Percentiles rank a stretch among this genome's conserved stretches.
phyloP scores from a whole-genome alignment of 805 yeast genomes.

The Candida incommunis region DNA sequence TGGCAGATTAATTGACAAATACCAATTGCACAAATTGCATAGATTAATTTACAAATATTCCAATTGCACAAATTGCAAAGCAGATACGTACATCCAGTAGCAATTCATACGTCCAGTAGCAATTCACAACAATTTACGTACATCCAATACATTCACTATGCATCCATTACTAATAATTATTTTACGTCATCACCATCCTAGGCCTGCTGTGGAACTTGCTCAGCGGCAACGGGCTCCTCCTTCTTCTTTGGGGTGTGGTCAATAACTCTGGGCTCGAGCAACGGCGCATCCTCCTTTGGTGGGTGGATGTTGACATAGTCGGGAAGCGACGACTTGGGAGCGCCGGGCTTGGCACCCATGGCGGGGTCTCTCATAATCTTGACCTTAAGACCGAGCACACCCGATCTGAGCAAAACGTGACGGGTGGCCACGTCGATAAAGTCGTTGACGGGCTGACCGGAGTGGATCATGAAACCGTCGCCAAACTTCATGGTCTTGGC shows the following conservation, averaged over 20 bases:
- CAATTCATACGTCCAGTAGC: too few relatives aligned
- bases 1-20: too few relatives aligned
- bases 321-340: constrained; percentile 53
- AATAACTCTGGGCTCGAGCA: constrained; percentile 61
- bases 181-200: not conserved
- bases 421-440: constrained; percentile 98
- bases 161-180: not conserved
- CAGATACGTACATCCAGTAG: too few relatives aligned
- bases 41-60: too few relatives aligned
- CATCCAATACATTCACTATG: not conserved
- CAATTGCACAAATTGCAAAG: too few relatives aligned
- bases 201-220: not conserved
- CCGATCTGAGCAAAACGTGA: constrained; percentile 99
- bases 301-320: constrained; percentile 85
- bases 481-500: constrained; percentile 99
- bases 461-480: constrained; percentile 99
- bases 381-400: constrained; percentile 99
- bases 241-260: constrained; percentile 32
- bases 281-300: constrained; percentile 72
- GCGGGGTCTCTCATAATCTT: constrained; percentile 99
- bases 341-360: constrained; percentile 22
- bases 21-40: too few relatives aligned
- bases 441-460: constrained; percentile 99
- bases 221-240: not conserved
- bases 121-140: not conserved